Evolutionary conservation across 257 asterid genomes (phyloP), one percentile per base, ranked within the genome.

Genomic region (Gentiana dahurica): DNA sequence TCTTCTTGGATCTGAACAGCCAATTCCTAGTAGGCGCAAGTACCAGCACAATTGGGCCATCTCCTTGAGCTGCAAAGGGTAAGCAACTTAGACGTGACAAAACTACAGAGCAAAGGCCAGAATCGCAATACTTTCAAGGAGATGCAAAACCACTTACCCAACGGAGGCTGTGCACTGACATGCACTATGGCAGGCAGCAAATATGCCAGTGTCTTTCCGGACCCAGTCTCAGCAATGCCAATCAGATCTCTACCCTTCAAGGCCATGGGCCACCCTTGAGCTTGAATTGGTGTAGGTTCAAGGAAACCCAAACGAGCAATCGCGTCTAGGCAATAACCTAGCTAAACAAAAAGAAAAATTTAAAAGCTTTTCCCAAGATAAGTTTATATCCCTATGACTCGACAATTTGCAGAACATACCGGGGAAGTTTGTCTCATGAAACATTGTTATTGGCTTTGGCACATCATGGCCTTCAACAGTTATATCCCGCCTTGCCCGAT

Each of bases 201-300:
- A 73, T 89, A 89, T 1, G 97, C 79, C 80, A 89, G 65, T 51
- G 95, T 89, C 71, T 89, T 89, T 49, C 97, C 97, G 46, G 97
- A 89, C 73, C 97, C 97, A 50, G 97, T 89, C 78, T 89, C 97
- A 12, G 97, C 97, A 61, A 89, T 86, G 73, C 95, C 97, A 53
- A 89, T 63, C 13, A 89, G 74, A 78, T 89, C 95, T 58, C 97
- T 82, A 36, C 97, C 97, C 73, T 74, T 86, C 71, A 89, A 78
- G 57, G 97, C 95, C 95, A 89, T 89, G 2, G 95, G 97, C 97
- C 95, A 89, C 65, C 97, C 95, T 71, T 89, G 97, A 36, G 97
- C 71, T 58, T 89, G 97, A 55, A 89, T 89, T 35, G 97, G 83
- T 24, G 97, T 86, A 4, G 97, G 97, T 74, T 89, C 95, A 60